Conservation (phyloP, 1,284 basidiomycete species). For the Stereum hirsutum region DNA sequence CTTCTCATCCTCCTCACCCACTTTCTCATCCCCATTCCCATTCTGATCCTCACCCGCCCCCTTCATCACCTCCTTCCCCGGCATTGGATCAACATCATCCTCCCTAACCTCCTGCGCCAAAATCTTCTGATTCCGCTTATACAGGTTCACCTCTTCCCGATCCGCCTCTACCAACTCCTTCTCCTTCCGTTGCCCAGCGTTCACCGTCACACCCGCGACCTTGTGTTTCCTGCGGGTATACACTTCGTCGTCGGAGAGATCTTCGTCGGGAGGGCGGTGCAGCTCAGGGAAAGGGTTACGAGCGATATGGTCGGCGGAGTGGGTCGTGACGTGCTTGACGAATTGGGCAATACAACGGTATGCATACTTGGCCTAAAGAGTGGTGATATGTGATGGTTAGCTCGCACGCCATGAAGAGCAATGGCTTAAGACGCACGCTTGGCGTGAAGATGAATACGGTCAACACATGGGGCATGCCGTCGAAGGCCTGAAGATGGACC, state of each 20-base stretch:
- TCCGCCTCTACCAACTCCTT: background rate
- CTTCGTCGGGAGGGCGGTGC: conserved; percentile 21
- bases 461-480: conserved; percentile 63
- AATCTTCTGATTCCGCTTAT: conserved; percentile 21
- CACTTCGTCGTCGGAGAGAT: conserved; percentile 15
- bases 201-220: background rate
- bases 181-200: background rate
- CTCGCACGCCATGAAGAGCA: no score
- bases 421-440: conserved; percentile 28
- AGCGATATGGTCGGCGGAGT: conserved; percentile 24
- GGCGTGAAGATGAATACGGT: conserved; percentile 67
- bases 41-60: no score
- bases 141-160: conserved; percentile 15
- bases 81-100: conserved; percentile 13
- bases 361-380: conserved; percentile 41
- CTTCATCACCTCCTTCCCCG: no score
- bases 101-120: conserved; percentile 18
- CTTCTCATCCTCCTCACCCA: background rate
- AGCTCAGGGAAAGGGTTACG: conserved; percentile 38
- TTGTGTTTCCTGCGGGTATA: conserved; percentile 11
- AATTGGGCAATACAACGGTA: conserved; percentile 50
- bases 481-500: conserved; percentile 72
- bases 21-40: background rate
- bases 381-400: no score
- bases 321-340: conserved; percentile 38